Evolutionary conservation across 1,139 yeast genomes (phyloP).

Genomic region (Yamadazyma membranifaciens): DNA sequence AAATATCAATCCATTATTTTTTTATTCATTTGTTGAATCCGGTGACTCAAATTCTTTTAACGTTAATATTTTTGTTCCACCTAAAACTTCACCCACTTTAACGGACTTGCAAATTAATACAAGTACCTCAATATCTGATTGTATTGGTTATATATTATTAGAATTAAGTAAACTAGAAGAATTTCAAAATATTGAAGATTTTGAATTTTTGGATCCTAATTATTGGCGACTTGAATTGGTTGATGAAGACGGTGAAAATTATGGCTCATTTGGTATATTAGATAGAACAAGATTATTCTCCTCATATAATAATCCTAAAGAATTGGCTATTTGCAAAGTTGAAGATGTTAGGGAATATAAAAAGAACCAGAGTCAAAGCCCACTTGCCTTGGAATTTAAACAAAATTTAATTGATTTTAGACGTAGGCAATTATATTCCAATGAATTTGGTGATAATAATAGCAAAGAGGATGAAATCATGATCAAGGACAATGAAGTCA

Average conservation of each 20-base stretch:
- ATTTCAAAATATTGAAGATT: slow-evolving; percentile 17
- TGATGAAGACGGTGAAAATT: slow-evolving; percentile 81
- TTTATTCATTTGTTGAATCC: slow-evolving; percentile 48
- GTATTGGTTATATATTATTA: slow-evolving; percentile 59
- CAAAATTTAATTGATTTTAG: slow-evolving; percentile 22
- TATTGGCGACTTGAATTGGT: slow-evolving; percentile 67
- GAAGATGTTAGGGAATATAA: slow-evolving; percentile 31
- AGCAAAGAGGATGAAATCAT: not conserved
- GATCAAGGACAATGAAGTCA: slow-evolving; percentile 5
- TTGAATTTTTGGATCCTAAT: slow-evolving; percentile 47
- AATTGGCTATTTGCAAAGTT: slow-evolving; percentile 58
- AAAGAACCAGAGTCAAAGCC: slow-evolving; percentile 43
- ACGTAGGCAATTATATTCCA: slow-evolving; percentile 8
- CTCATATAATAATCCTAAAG: slow-evolving; percentile 63
- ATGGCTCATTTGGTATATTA: slow-evolving; percentile 69
- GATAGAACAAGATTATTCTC: slow-evolving; percentile 53
- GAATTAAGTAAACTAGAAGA: slow-evolving; percentile 17
- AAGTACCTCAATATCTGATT: slow-evolving; percentile 54
- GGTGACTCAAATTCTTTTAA: slow-evolving; percentile 21
- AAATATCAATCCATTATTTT: slow-evolving; percentile 49
- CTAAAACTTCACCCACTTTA: slow-evolving; percentile 29
- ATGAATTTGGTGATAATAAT: slow-evolving; percentile 8
- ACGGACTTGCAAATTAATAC: slow-evolving; percentile 39
- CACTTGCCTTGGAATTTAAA: slow-evolving; percentile 49
- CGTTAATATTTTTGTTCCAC: slow-evolving; percentile 39